These are phyloP conservation scores for Drechslerella coelobrocha DNA, from an alignment of 2,329 filamentous ascomycete genomes.

Conservation along the genomic window DNA sequence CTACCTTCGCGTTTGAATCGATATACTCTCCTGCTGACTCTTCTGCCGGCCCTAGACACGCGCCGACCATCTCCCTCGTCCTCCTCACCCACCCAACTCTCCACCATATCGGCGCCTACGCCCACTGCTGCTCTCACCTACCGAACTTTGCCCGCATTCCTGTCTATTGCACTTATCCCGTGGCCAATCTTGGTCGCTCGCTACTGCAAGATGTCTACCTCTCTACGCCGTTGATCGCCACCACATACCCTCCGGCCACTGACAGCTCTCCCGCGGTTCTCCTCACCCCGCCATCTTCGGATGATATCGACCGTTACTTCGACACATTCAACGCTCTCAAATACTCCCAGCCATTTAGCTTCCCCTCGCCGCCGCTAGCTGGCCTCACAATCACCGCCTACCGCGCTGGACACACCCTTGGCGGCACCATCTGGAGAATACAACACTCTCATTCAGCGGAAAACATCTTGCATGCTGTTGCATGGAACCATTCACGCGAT, in stretches of 20 bases:
- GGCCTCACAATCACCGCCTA: slow-evolving; percentile 95
- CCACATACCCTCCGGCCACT: slow-evolving; percentile 50
- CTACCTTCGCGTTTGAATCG: slow-evolving; percentile 27
- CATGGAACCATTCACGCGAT: slow-evolving; percentile 98
- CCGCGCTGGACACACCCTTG: slow-evolving; percentile 92
- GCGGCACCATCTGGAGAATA: slow-evolving; percentile 98
- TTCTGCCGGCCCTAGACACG: slow-evolving; percentile 67
- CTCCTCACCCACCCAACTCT: slow-evolving; percentile 93
- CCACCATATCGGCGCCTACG: slow-evolving; percentile 89
- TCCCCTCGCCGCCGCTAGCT: slow-evolving; percentile 58
- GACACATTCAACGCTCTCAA: slow-evolving; percentile 88
- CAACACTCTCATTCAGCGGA: slow-evolving; percentile 95
- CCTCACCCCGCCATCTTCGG: slow-evolving; percentile 73
- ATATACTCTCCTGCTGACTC: slow-evolving; percentile 18
- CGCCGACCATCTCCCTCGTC: slow-evolving; percentile 88
- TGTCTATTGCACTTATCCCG: slow-evolving; percentile 90
- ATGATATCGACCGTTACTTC: slow-evolving; percentile 93
- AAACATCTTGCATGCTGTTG: slow-evolving; percentile 94
- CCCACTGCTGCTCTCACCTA: slow-evolving; percentile 96
- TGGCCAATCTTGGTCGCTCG: slow-evolving; percentile 90
- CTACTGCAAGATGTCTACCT: slow-evolving; percentile 90
- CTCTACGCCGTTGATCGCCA: slow-evolving; percentile 69
- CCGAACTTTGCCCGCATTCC: slow-evolving; percentile 90
- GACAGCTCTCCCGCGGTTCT: slow-evolving; percentile 64
- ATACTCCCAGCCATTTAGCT: slow-evolving; percentile 95